phyloP scores from a whole-genome alignment of 495 filamentous ascomycete species.

The Parachaetomium inaequale region DNA sequence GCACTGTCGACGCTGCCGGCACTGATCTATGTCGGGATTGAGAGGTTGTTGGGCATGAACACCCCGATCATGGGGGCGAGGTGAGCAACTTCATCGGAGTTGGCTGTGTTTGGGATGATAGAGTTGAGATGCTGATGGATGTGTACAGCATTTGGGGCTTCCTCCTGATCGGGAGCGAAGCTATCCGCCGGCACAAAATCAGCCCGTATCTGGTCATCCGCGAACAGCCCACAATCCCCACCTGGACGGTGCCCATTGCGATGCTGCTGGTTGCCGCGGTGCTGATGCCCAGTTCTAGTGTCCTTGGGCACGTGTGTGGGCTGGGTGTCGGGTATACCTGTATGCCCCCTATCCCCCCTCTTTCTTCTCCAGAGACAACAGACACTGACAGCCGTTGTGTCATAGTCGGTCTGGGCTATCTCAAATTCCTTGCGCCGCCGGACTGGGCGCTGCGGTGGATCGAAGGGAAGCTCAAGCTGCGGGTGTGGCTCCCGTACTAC shows the following conservation, averaged over 20 bases:
- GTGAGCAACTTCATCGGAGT: slow-evolving; percentile 42
- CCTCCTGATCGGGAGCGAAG: slow-evolving; percentile 75
- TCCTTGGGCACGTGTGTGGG: slow-evolving; percentile 82
- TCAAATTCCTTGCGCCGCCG: slow-evolving; percentile 79
- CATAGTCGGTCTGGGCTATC: slow-evolving; percentile 74
- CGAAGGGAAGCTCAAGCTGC: slow-evolving; percentile 77
- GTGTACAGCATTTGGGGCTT: slow-evolving; percentile 79
- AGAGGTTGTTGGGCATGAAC: slow-evolving; percentile 64
- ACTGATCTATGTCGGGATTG: slow-evolving; percentile 64
- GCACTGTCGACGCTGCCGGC: slow-evolving; percentile 78
- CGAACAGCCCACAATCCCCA: slow-evolving; percentile 69
- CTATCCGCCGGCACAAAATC: slow-evolving; percentile 68
- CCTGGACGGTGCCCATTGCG: slow-evolving; percentile 83
- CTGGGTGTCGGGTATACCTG: slow-evolving; percentile 79
- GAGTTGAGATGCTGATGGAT: slow-evolving; percentile 7
- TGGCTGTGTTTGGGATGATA: not conserved
- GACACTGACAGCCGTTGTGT: slow-evolving; percentile 5
- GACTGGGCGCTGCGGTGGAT: slow-evolving; percentile 78
- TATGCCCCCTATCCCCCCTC: slow-evolving; percentile 42
- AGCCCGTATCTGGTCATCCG: slow-evolving; percentile 74
- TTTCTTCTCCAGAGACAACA: not conserved
- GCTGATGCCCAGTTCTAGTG: slow-evolving; percentile 72
- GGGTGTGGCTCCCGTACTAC: slow-evolving; percentile 79
- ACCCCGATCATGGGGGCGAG: slow-evolving; percentile 75
- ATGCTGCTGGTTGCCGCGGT: slow-evolving; percentile 66